Evolutionary conservation across 176 grass and related monocot species (phyloP), one percentile per base, ranked within the genome.

Genomic region (Areca catechu): DNA sequence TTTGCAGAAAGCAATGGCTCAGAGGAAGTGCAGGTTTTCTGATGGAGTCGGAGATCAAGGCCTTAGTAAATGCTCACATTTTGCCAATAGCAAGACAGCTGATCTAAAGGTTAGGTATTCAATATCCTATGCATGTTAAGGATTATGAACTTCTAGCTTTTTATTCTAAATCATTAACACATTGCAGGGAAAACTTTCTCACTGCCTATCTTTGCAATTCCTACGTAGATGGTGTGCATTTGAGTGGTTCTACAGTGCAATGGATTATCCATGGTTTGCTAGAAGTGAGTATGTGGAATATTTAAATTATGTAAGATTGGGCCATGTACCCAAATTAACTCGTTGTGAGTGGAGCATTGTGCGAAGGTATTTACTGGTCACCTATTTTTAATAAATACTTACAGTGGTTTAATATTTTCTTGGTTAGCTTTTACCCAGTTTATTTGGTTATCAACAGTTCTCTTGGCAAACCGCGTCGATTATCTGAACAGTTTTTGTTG

Each of bases 201-300:
- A 74, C 52, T 82, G 78, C 66, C 68, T 82, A 19, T 85, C 81
- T 74, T 90, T 74, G 4, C 29, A 79, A 69, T 61, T 70, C 4
- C 59, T 85, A 60, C 78, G 75, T 66, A 79, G 68, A 82, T 90
- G 86, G 86, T 90, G 86, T 62, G 27, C 70, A 15, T 82, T 76
- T 25, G 86, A 90, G 75, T 90, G 86, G 86, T 90, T 90, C 69
- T 85, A 90, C 64, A 85, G 86, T 1, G 67, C 82, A 62, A 70
- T 90, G 70, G 86, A 90, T 82, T 90, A 85, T 70, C 78, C 82
- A 79, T 90, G 86, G 82, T 90, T 90, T 85, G 60, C 73, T 56
- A 50, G 75, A 73, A 90, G 74, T 63, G 82, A 85, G 37, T 90
- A 82, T 70, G 68, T 76, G 55, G 69, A 51, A 58, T 85, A 85